Evolutionary conservation across 148 eudicot species (phyloP).

Genomic region (Arctostaphylos glauca): DNA sequence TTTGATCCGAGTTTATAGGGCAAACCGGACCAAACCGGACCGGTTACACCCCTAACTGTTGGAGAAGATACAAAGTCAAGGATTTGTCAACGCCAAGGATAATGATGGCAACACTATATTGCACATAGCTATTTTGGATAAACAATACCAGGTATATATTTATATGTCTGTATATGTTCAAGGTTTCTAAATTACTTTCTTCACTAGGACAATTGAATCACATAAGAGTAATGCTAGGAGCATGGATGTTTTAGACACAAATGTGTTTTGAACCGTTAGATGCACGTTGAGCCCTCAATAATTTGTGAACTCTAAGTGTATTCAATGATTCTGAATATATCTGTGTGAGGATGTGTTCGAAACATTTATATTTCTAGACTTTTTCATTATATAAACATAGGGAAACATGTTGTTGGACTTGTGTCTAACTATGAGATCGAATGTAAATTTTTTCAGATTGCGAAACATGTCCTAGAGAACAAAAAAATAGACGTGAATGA

Average conservation of each 20-base stretch:
- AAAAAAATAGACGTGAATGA: slow-evolving; percentile 11
- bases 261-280: too few relatives aligned
- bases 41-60: too few relatives aligned
- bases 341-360: too few relatives aligned
- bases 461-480: slow-evolving; percentile 1
- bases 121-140: slow-evolving; percentile 27
- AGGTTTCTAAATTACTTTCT: background rate
- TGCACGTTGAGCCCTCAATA: too few relatives aligned
- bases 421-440: background rate
- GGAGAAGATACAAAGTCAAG: background rate
- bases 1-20: too few relatives aligned
- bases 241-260: too few relatives aligned
- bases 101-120: slow-evolving; percentile 27
- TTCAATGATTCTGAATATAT: too few relatives aligned
- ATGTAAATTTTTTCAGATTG: background rate
- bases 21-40: too few relatives aligned
- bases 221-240: background rate
- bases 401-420: too few relatives aligned
- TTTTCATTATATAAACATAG: too few relatives aligned
- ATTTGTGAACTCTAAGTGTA: too few relatives aligned
- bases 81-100: slow-evolving; percentile 12
- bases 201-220: background rate
- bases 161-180: background rate
- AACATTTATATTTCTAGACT: too few relatives aligned
- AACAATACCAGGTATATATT: slow-evolving; percentile 23